Evolutionary conservation across 2,329 filamentous ascomycete genomes (phyloP), one percentile per base, ranked within the genome.

Genomic region (Ophiostoma angusticollis): DNA sequence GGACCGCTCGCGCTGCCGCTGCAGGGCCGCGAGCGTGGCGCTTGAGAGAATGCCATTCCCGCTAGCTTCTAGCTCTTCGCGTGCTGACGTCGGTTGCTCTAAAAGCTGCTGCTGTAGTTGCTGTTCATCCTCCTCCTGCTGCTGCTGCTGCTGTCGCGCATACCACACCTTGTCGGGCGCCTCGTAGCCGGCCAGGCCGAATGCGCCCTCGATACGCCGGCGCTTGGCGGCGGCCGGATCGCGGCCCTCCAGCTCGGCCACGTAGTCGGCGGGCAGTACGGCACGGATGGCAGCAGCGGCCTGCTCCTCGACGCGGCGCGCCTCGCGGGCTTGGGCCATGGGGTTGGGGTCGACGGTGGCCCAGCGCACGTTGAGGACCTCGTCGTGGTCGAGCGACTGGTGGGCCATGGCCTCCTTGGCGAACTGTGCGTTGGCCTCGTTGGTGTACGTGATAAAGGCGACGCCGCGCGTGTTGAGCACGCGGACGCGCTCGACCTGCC

Each of bases 331-430:
- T 58, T 94, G 85, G 2, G 89, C 86, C 66, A 91, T 79, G 0
- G 91, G 91, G 50, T 98, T 98, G 1, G 91, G 91, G 55, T 98
- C 91, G 6, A 85, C 82, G 0, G 91, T 98, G 30, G 91, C 91
- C 91, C 91, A 98, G 46, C 93, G 73, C 34, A 98, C 87, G 58
- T 98, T 98, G 19, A 98, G 64, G 17, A 95, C 79, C 61, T 98
- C 91, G 46, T 77, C 80, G 58, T 96, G 81, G 52, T 98, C 91
- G 21, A 98, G 67, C 1, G 78, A 76, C 61, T 98, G 91, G 55
- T 95, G 85, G 5, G 85, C 84, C 89, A 98, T 96, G 1, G 91
- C 84, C 58, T 94, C 86, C 55, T 89, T 89, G 4, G 86, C 86
- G 51, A 94, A 94, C 55, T 93, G 80, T 3, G 82, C 80, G 51